These are phyloP conservation scores for Phytophthora fragariaefolia DNA, from an alignment of 352 stramenopile genomes.

Conservation along the genomic window DNA sequence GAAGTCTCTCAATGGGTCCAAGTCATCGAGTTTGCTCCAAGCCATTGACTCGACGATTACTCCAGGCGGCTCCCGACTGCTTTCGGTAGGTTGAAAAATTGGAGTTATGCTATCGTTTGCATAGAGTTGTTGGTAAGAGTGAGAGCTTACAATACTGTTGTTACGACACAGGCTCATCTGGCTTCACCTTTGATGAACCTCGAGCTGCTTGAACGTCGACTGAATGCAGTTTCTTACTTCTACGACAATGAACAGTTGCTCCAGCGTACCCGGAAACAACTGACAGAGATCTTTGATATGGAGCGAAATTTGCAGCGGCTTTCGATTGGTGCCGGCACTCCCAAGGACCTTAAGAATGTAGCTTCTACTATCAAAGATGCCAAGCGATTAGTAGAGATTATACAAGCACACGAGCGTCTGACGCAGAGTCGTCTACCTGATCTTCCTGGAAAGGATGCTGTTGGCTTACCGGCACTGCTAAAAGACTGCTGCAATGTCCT, in stretches of 20 bases:
- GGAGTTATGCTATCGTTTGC: background rate
- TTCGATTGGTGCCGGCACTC: conserved; percentile 61
- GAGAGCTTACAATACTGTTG: background rate
- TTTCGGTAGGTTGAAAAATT: conserved; percentile 49
- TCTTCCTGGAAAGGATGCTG: conserved; percentile 30
- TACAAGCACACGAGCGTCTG: conserved; percentile 37
- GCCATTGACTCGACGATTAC: conserved; percentile 73
- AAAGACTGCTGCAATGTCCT: conserved; percentile 33
- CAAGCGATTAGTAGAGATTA: conserved; percentile 38
- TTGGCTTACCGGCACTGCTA: conserved; percentile 40
- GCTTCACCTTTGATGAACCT: conserved; percentile 70
- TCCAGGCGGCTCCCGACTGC: conserved; percentile 64
- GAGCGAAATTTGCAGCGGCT: conserved; percentile 75
- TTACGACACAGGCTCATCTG: conserved; percentile 75
- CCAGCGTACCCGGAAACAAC: conserved; percentile 57
- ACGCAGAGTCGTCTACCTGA: conserved; percentile 30
- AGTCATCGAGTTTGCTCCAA: conserved; percentile 65
- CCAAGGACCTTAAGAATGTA: conserved; percentile 78
- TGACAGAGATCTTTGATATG: conserved; percentile 71
- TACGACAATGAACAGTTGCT: conserved; percentile 52
- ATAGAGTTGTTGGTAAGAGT: background rate
- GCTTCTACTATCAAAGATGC: conserved; percentile 64
- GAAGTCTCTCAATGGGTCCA: conserved; percentile 66
- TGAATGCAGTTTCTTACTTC: conserved; percentile 67
- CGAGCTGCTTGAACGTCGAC: conserved; percentile 47